Conservation (phyloP, 176 grass and related monocot species). For the Oryza brachyantha region DNA sequence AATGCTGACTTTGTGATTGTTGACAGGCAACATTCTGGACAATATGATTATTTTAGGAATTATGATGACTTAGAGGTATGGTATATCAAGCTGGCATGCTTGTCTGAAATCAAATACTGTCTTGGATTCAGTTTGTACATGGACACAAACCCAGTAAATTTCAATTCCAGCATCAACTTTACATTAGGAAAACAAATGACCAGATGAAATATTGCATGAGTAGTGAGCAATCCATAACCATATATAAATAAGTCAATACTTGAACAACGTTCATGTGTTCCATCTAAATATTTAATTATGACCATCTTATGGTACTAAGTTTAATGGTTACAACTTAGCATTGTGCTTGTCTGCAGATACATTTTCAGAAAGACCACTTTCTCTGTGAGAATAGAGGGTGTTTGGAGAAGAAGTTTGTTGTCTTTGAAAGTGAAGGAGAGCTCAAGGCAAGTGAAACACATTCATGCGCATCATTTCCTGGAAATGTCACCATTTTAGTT, state of each 20-base stretch:
- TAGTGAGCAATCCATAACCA: not conserved
- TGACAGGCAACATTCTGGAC: conserved; percentile 52
- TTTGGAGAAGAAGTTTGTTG: conserved; percentile 69
- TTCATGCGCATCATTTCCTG: not conserved
- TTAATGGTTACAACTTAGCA: conserved; percentile 3
- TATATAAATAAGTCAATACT: conserved; percentile 12
- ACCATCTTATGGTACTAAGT: not conserved
- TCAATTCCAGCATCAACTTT: not conserved
- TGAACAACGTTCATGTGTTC: not conserved
- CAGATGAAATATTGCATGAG: not conserved
- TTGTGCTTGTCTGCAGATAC: conserved; percentile 31
- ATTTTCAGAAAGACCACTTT: conserved; percentile 70
- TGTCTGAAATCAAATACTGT: not conserved
- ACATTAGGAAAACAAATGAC: not conserved
- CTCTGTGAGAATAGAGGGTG: conserved; percentile 58
- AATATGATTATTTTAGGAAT: conserved; percentile 64
- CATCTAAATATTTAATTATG: not conserved
- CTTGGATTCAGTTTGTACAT: not conserved
- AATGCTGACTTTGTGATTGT: conserved; percentile 20
- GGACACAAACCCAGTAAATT: not conserved
- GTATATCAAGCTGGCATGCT: not conserved
- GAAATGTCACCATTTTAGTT: not conserved
- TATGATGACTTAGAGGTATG: conserved; percentile 80
- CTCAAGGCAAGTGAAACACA: conserved; percentile 45
- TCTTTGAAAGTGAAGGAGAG: conserved; percentile 73